These are phyloP conservation scores for Pneumocystis oryctolagi DNA, from an alignment of 1,139 yeast species.

Conservation along the genomic window DNA sequence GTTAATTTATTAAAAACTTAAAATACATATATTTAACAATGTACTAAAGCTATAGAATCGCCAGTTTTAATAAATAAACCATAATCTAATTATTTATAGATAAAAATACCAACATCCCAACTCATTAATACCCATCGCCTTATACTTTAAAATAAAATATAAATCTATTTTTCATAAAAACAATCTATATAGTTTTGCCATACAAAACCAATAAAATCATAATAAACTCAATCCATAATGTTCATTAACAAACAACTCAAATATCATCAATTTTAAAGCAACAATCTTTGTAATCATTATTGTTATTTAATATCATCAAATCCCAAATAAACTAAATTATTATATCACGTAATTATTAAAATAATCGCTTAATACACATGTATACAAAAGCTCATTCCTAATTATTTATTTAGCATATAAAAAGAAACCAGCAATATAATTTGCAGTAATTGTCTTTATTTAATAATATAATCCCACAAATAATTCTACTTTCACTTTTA, in stretches of 20 bases:
- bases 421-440: background rate
- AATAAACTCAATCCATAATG: background rate
- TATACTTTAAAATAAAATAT: background rate
- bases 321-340: background rate
- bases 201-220: background rate
- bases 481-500: background rate
- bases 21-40: background rate
- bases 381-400: background rate
- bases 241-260: background rate
- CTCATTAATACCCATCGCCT: background rate
- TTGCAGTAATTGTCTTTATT: background rate
- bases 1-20: background rate
- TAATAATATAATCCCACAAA: background rate
- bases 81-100: background rate
- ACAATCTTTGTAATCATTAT: background rate
- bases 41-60: background rate
- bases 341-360: background rate
- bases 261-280: background rate
- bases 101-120: background rate
- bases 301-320: background rate
- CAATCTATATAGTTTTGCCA: background rate
- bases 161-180: background rate
- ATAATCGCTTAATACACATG: background rate
- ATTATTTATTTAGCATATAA: background rate
- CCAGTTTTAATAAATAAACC: background rate